Conservation (phyloP, 495 filamentous ascomycete genomes). For the Neurospora sp. region DNA sequence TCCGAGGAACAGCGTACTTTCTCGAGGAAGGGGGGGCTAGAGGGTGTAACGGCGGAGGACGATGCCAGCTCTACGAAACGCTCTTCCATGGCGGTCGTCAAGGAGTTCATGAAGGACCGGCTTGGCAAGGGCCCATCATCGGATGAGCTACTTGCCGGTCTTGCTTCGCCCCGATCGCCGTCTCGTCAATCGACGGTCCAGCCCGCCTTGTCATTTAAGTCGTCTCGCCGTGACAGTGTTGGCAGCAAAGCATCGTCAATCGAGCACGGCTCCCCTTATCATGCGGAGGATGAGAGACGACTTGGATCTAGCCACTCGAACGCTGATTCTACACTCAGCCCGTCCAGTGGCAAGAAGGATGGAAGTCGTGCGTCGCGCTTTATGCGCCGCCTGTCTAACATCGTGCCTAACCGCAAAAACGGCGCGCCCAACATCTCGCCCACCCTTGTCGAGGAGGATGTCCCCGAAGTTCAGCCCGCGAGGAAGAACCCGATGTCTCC, state of each 20-base stretch:
- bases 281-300: slow-evolving; percentile 22
- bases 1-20: slow-evolving; percentile 19
- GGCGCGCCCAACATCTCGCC: slow-evolving; percentile 44
- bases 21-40: neutral
- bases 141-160: slow-evolving; percentile 22
- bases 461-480: slow-evolving; percentile 33
- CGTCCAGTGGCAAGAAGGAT: slow-evolving; percentile 45
- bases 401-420: slow-evolving; percentile 48
- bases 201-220: slow-evolving; percentile 17
- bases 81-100: slow-evolving; percentile 42
- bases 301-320: slow-evolving; percentile 9
- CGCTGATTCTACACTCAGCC: slow-evolving; percentile 12
- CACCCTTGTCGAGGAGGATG: slow-evolving; percentile 55
- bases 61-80: slow-evolving; percentile 26
- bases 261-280: slow-evolving; percentile 24
- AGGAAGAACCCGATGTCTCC: neutral
- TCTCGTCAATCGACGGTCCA: slow-evolving; percentile 33
- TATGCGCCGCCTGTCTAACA: slow-evolving; percentile 69
- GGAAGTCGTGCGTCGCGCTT: slow-evolving; percentile 60
- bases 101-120: slow-evolving; percentile 43
- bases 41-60: slow-evolving; percentile 10
- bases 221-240: slow-evolving; percentile 31
- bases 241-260: slow-evolving; percentile 36
- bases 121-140: slow-evolving; percentile 29
- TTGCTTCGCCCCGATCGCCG: slow-evolving; percentile 29